phyloP scores from a whole-genome alignment of 441 rosid species.

The Arabidopsis hybrid region DNA sequence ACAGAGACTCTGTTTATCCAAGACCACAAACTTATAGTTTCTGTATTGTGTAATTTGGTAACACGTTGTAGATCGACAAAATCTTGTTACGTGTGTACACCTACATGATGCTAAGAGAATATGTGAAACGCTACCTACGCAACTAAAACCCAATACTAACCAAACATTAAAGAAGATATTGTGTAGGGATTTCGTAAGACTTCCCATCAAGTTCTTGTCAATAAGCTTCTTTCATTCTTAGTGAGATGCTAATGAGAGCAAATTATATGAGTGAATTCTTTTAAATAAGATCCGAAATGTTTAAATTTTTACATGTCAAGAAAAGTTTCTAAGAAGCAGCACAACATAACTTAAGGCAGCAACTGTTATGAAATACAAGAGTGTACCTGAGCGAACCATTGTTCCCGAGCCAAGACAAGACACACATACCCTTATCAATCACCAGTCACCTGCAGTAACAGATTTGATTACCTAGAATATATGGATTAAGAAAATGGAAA shows the following conservation, averaged over 20 bases:
- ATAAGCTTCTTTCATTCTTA: slow-evolving; percentile 3
- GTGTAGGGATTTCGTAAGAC: not conserved
- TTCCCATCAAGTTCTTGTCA: not conserved
- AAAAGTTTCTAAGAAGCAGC: not conserved
- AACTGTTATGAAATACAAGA: slow-evolving; percentile 10
- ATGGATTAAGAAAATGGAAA: not conserved
- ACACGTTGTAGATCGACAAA: not conserved
- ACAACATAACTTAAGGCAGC: slow-evolving; percentile 16
- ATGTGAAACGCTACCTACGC: slow-evolving; percentile 20
- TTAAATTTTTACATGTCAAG: slow-evolving; percentile 6
- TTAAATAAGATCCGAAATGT: not conserved
- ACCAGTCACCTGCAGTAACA: slow-evolving; percentile 13
- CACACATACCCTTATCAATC: not conserved
- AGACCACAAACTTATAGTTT: slow-evolving; percentile 21
- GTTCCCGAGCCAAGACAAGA: slow-evolving; percentile 18
- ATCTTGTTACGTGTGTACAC: not conserved
- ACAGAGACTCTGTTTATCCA: slow-evolving; percentile 20
- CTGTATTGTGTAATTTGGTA: slow-evolving; percentile 29
- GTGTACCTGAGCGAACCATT: slow-evolving; percentile 23
- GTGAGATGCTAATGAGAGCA: slow-evolving; percentile 7
- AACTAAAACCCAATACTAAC: slow-evolving; percentile 24
- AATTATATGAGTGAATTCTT: not conserved
- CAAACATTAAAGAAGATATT: slow-evolving; percentile 10
- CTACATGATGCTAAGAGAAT: slow-evolving; percentile 21
- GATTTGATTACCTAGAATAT: slow-evolving; percentile 7